A percentile compares a stretch with the other conserved stretches of the same genome.
These are phyloP conservation scores for Fraxinus angustifolia DNA, from an alignment of 305 asterid genomes.

Conservation along the genomic window DNA sequence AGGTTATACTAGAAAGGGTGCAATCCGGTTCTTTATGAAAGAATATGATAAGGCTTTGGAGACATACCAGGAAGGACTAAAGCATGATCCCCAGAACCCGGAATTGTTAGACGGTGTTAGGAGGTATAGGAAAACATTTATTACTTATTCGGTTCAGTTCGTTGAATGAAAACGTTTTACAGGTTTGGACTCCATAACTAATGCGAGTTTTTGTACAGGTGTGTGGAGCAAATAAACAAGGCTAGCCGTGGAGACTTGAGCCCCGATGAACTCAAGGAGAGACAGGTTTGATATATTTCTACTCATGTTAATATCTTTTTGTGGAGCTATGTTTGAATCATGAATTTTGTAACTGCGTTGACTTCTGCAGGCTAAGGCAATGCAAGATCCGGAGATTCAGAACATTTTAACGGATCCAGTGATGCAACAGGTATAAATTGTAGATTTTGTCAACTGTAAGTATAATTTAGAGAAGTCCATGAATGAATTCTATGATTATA, in stretches of 20 bases:
- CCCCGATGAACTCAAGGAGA: slow-evolving; percentile 90
- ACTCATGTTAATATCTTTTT: neutral
- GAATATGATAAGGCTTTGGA: slow-evolving; percentile 85
- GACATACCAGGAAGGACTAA: slow-evolving; percentile 85
- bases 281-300: slow-evolving; percentile 59
- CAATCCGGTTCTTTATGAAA: slow-evolving; percentile 81
- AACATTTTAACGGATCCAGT: slow-evolving; percentile 84
- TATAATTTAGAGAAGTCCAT: neutral
- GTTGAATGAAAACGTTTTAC: neutral
- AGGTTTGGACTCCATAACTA: neutral
- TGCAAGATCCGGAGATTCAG: slow-evolving; percentile 94
- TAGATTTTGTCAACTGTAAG: neutral
- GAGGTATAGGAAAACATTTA: slow-evolving; percentile 39
- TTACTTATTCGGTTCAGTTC: neutral
- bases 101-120: slow-evolving; percentile 78
- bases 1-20: slow-evolving; percentile 91
- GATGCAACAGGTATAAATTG: slow-evolving; percentile 70
- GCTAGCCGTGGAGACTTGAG: slow-evolving; percentile 84
- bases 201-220: slow-evolving; percentile 38
- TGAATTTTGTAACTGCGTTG: neutral
- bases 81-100: slow-evolving; percentile 64
- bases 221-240: slow-evolving; percentile 76
- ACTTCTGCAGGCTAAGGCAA: slow-evolving; percentile 61
- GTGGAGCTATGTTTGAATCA: neutral
- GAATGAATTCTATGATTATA: neutral